Conservation (phyloP, 1,139 yeast genomes). For the Saccharomyces hybrid region DNA sequence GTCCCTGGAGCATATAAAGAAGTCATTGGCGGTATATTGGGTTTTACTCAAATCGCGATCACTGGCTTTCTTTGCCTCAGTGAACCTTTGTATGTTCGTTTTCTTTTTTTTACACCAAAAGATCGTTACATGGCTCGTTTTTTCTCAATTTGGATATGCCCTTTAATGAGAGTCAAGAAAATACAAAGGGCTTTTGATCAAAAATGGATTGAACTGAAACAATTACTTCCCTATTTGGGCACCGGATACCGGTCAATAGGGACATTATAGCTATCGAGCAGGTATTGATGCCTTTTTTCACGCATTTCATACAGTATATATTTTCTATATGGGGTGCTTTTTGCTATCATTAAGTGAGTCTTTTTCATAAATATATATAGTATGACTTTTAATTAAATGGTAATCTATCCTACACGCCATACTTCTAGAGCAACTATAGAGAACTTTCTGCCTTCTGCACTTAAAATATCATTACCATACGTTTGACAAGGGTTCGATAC, state of each 20-base stretch:
- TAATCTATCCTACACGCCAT: constrained; percentile 58
- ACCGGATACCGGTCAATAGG: too few species aligned
- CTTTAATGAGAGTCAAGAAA: too few species aligned
- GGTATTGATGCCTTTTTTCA: too few species aligned
- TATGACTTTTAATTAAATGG: background rate
- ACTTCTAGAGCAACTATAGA: constrained; percentile 72
- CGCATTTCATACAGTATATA: background rate
- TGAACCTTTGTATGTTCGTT: background rate
- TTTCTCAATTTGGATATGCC: too few species aligned
- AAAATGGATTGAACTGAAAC: too few species aligned
- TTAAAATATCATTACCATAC: constrained; percentile 81
- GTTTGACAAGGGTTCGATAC: constrained; percentile 75
- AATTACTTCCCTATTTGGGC: too few species aligned
- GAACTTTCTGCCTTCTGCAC: constrained; percentile 55
- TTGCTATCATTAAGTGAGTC: background rate
- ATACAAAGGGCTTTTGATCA: too few species aligned
- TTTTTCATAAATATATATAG: background rate
- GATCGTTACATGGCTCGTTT: too few species aligned
- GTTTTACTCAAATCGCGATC: background rate
- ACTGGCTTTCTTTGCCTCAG: background rate
- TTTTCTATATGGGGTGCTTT: too few species aligned
- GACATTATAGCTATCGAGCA: too few species aligned
- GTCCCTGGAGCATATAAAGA: constrained; percentile 24
- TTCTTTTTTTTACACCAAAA: background rate
- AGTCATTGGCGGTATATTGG: constrained; percentile 13